Evolutionary conservation across 2,329 filamentous ascomycete genomes (phyloP).

Genomic region (Aspergillus sp.): DNA sequence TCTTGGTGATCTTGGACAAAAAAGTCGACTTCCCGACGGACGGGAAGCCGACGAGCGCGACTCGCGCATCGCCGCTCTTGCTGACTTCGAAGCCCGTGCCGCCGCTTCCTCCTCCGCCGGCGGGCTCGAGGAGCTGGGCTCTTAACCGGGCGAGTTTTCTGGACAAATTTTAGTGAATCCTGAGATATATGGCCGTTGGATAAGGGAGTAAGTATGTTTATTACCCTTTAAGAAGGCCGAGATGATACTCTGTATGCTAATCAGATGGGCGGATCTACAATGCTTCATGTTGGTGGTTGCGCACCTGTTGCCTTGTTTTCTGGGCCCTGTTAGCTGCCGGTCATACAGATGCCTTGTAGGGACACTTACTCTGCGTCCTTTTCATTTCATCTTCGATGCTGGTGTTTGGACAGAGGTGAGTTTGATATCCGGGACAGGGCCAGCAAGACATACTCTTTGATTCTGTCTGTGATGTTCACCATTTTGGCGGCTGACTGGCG

Average conservation of each 20-base stretch:
- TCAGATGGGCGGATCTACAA: conserved; percentile 4
- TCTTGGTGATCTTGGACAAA: conserved; percentile 97
- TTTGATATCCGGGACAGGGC: conserved; percentile 1
- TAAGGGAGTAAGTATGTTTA: conserved; percentile 18
- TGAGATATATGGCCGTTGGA: no score
- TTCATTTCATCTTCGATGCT: conserved; percentile 99
- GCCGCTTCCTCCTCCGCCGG: conserved; percentile 66
- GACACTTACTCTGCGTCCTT: conserved; percentile 81
- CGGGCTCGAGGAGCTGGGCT: conserved; percentile 87
- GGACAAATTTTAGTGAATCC: conserved; percentile 15
- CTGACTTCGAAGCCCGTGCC: conserved; percentile 83
- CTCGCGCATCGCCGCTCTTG: conserved; percentile 92
- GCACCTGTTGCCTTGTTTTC: conserved; percentile 98
- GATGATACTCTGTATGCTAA: conserved; percentile 71
- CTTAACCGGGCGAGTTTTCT: conserved; percentile 93
- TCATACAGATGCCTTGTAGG: conserved; percentile 10
- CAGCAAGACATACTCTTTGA: conserved; percentile 70
- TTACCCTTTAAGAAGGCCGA: conserved; percentile 94
- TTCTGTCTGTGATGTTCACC: conserved; percentile 99
- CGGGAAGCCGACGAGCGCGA: conserved; percentile 95
- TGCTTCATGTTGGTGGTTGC: conserved; percentile 19
- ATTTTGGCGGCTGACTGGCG: conserved; percentile 45
- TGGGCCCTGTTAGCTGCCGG: conserved; percentile 37
- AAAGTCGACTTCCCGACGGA: conserved; percentile 99
- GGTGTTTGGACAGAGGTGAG: conserved; percentile 8